phyloP scores from a whole-genome alignment of 2,329 filamentous ascomycete species.

The Botryosphaeria dothidea region DNA sequence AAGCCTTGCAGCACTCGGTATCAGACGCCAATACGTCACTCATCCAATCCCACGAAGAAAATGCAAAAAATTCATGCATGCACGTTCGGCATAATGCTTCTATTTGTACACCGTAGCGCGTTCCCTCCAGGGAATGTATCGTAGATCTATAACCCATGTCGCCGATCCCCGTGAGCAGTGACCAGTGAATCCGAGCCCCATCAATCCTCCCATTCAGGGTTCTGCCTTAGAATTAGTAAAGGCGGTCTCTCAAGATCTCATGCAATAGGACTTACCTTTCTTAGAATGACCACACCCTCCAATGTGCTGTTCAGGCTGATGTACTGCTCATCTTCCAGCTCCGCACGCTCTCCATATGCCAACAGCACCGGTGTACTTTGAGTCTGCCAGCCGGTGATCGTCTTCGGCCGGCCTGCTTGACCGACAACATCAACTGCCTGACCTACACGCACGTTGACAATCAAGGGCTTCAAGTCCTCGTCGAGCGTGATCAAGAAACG shows the following conservation, averaged over 20 bases:
- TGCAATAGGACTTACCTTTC: constrained; percentile 69
- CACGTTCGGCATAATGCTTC: constrained; percentile 9
- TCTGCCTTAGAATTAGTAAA: constrained; percentile 33
- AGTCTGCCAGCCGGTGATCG: constrained; percentile 98
- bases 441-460: constrained; percentile 94
- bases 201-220: constrained; percentile 48
- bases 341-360: constrained; percentile 91
- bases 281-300: constrained; percentile 92
- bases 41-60: too few species aligned
- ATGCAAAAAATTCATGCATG: neutral
- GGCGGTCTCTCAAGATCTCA: neutral
- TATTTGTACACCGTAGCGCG: constrained; percentile 14
- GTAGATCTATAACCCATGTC: constrained; percentile 12
- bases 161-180: neutral
- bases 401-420: constrained; percentile 95
- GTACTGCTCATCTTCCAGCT: constrained; percentile 97
- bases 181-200: neutral
- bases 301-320: constrained; percentile 86
- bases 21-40: too few species aligned
- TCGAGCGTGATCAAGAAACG: constrained; percentile 95
- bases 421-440: constrained; percentile 98
- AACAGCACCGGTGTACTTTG: constrained; percentile 97
- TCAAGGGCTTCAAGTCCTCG: constrained; percentile 89
- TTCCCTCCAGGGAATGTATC: neutral
- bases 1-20: too few species aligned